Conservation (phyloP, 257 asterid genomes). For the Thymus mandschuricus region DNA sequence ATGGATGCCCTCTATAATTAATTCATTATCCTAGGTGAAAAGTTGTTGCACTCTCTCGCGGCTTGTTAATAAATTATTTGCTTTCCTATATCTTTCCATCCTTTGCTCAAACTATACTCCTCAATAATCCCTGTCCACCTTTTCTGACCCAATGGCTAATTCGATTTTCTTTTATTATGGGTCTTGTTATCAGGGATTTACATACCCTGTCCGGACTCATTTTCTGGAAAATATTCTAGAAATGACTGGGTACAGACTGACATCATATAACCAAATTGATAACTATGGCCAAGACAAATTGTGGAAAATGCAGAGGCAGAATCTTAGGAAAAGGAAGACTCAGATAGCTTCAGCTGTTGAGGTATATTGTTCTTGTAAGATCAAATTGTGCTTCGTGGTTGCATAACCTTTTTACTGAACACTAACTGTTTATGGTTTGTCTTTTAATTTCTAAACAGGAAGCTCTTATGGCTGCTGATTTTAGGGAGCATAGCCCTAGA, state of each 20-base stretch:
- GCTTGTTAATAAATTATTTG: background rate
- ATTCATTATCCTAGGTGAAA: background rate
- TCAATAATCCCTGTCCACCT: background rate
- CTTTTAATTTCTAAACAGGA: conserved; percentile 60
- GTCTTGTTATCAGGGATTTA: conserved; percentile 69
- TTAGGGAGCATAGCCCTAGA: conserved; percentile 54
- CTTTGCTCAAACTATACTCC: background rate
- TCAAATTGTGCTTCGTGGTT: conserved; percentile 16
- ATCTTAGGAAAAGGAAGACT: conserved; percentile 74
- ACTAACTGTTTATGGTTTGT: conserved; percentile 9
- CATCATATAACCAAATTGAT: conserved; percentile 81
- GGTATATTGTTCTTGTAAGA: conserved; percentile 47
- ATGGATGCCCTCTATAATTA: no score
- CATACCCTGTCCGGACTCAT: conserved; percentile 78
- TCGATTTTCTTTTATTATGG: conserved; percentile 20
- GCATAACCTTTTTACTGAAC: background rate
- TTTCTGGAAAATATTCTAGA: conserved; percentile 86
- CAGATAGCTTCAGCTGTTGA: conserved; percentile 93
- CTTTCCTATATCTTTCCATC: background rate
- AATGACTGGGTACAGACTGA: conserved; percentile 73
- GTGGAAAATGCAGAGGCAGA: conserved; percentile 95
- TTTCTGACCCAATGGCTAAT: conserved; percentile 16
- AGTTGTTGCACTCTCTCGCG: conserved; percentile 7
- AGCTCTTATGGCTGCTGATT: conserved; percentile 74
- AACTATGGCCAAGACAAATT: conserved; percentile 93